Conservation (phyloP, 225 moss, liverwort and hornwort species). For the Bryoerythrophyllum caledonicum region DNA sequence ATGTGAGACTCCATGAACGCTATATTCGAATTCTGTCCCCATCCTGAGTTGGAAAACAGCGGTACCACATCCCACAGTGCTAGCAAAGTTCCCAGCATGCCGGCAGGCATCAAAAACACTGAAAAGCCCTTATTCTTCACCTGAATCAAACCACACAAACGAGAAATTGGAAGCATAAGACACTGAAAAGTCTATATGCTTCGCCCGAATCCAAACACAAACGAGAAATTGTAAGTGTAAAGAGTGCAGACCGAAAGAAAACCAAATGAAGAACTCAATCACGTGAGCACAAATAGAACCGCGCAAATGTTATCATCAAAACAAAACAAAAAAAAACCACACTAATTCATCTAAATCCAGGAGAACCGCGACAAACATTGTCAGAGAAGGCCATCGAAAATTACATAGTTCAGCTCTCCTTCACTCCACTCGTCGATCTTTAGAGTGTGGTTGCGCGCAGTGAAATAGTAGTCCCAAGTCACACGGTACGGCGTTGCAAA, state of each 20-base stretch:
- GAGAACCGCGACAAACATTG: conserved; percentile 13
- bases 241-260: conserved; percentile 18
- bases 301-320: not conserved
- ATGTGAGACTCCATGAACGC: conserved; percentile 65
- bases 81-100: conserved; percentile 65
- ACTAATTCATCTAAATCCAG: conserved; percentile 3
- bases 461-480: conserved; percentile 77
- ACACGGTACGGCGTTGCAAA: conserved; percentile 75
- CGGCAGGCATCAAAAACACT: conserved; percentile 75
- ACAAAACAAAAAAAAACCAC: not conserved
- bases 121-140: conserved; percentile 70
- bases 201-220: conserved; percentile 39
- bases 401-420: conserved; percentile 67
- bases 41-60: conserved; percentile 61
- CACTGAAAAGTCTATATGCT: conserved; percentile 63
- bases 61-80: conserved; percentile 71
- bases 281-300: not conserved
- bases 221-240: conserved; percentile 4
- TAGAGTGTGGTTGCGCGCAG: conserved; percentile 69
- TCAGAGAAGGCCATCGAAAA: conserved; percentile 23
- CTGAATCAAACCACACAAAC: conserved; percentile 27
- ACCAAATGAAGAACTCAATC: not conserved
- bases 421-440: conserved; percentile 67
- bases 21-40: conserved; percentile 65
- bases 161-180: conserved; percentile 21